Conservation (phyloP, 202 grass and related monocot species). For the Cymbopogon flexuosus region DNA sequence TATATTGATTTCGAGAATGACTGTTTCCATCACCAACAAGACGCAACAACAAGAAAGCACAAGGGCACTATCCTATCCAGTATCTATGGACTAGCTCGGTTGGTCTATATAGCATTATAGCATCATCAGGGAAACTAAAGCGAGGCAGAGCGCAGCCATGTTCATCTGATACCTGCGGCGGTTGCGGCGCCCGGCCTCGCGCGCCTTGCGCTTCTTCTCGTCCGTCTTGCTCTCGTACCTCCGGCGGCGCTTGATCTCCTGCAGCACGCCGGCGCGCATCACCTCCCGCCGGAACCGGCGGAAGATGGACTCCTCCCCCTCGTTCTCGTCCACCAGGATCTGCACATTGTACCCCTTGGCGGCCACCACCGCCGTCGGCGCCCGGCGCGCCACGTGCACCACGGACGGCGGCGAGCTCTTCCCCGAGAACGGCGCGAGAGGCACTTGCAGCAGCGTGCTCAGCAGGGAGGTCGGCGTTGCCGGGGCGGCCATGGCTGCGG, state of each 20-base stretch:
- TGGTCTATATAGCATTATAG: background rate
- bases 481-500: constrained; percentile 38
- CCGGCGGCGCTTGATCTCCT: constrained; percentile 82
- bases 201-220: constrained; percentile 62
- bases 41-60: background rate
- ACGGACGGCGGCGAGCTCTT: constrained; percentile 44
- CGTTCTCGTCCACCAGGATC: constrained; percentile 81
- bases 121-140: too few species aligned
- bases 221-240: constrained; percentile 80
- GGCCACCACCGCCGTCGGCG: constrained; percentile 31
- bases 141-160: background rate
- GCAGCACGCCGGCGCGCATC: constrained; percentile 55
- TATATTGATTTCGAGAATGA: background rate
- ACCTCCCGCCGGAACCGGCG: constrained; percentile 80
- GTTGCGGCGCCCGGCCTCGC: constrained; percentile 66
- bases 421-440: constrained; percentile 35
- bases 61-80: too few species aligned
- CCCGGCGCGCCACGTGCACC: constrained; percentile 33
- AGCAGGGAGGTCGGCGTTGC: constrained; percentile 21
- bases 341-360: constrained; percentile 70
- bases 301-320: constrained; percentile 62
- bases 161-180: constrained; percentile 58
- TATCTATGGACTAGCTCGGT: background rate
- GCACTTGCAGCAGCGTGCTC: constrained; percentile 34
- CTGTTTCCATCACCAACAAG: background rate